Base-by-base conservation (phyloP, 2,329 filamentous ascomycete species). In the Scedosporium dehoogii region DNA sequence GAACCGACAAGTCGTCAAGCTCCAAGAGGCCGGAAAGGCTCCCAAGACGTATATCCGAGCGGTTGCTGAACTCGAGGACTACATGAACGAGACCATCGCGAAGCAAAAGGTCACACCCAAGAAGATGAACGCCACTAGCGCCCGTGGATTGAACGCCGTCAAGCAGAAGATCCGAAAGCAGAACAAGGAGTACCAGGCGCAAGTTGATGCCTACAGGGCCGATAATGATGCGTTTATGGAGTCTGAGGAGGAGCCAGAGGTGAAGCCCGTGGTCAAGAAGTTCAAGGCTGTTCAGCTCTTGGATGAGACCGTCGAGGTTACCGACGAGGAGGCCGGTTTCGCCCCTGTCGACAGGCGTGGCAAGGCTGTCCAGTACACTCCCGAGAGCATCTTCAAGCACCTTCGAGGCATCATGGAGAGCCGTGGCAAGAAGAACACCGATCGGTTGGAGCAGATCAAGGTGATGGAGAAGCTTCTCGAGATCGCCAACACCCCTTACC, bases 121-220 rank as follows among this genome's bases (percentile, higher is more conserved):
- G 86, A 97, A 97, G 84, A 96, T 97, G 92, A 99, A 96, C 79
- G 92, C 92, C 65, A 94, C 88, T 72, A 96, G 93, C 73, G 89
- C 92, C 67, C 91, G 92, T 78, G 92, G 92, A 71, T 85, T 99
- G 71, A 99, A 97, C 75, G 91, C 92, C 66, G 90, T 97, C 72
- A 96, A 97, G 80, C 94, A 99, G 77, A 92, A 92, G 79, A 91
- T 99, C 81, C 92, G 93, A 85, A 97, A 97, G 85, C 93, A 93
- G 79, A 96, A 93, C 83, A 96, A 96, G 79, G 93, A 97, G 67
- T 93, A 93, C 78, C 85, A 91, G 72, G 81, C 84, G 65, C 90
- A 96, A 72, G 88, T 99, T 70, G 91, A 96, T 69, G 84, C 87
- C 66, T 99, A 93, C 80, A 84, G 90, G 68, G 87, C 85, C 66